Evolutionary conservation across 306 rosid species (phyloP), one percentile per base, ranked within the genome.

Genomic region (Alnus glutinosa): DNA sequence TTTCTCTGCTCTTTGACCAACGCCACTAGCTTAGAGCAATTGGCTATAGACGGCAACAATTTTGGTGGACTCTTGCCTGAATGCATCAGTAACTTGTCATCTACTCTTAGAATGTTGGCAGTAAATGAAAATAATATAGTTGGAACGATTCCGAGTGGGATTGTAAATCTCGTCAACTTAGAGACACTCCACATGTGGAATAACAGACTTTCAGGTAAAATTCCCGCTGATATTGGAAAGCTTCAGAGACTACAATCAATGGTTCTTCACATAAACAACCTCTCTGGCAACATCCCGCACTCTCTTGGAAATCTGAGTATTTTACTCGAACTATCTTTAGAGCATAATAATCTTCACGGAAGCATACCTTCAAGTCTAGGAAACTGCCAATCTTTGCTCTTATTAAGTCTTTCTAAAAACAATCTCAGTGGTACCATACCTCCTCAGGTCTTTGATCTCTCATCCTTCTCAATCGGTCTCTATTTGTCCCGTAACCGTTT

Each of bases 261-360:
- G 32, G 2, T 0, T 16, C 10, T 55, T 3, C 0, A 1, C 1
- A 1, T 0, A 1, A 57, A 57, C 30, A 57, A 4, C n/a, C 11
- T 57, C 11, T 57, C 10, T 5, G 11, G 62, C 2, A 18, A 57
- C 32, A 57, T n/a, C 30, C 62, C 32, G 0, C 11, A 18, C 3
- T 18, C 32, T 57, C 3, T 57, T 2, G 32, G 34, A 19, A 57
- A 57, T 57, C 3, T 57, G 16, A 57, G 10, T 18, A 2, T 1
- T 3, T 57, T 57, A 7, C 0, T 18, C 10, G 0, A 5, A 7
- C 3, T 57, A 7, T 0, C 0, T 57, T 2, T 57, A n/a, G 0
- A 0, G 0, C 0, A 15, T 11, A 54, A 54, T 15, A 3, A 54
- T 54, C 58, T 54, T 54, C 58, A 16, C 1, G 30, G 62, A 18